phyloP scores from a whole-genome alignment of 345 rosid genomes.

The Erodium maritimum region DNA sequence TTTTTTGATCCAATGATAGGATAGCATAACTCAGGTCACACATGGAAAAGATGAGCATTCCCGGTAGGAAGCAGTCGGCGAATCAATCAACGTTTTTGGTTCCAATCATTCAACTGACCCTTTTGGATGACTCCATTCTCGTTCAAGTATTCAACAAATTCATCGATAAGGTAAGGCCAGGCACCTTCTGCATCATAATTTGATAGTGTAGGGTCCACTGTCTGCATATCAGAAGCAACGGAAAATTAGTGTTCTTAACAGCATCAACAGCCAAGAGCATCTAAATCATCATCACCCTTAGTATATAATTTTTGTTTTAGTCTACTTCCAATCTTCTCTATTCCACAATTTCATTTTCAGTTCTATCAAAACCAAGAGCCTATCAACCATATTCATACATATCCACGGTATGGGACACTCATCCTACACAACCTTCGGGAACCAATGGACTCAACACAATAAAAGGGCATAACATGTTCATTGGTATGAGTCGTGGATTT shows the following conservation, averaged over 20 bases:
- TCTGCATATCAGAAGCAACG: slow-evolving; percentile 25
- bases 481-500: too few species aligned
- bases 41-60: too few species aligned
- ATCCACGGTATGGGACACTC: too few species aligned
- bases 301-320: too few species aligned
- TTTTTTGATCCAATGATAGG: not conserved
- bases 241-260: not conserved
- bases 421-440: too few species aligned
- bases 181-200: slow-evolving; percentile 93
- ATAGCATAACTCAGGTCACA: too few species aligned
- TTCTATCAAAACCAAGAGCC: too few species aligned
- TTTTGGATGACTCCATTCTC: slow-evolving; percentile 46
- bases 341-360: too few species aligned
- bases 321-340: too few species aligned
- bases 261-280: not conserved
- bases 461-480: too few species aligned
- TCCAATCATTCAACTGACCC: slow-evolving; percentile 14
- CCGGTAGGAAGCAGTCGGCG: not conserved
- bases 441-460: too few species aligned
- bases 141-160: slow-evolving; percentile 79
- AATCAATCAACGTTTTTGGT: slow-evolving; percentile 13
- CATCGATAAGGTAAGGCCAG: slow-evolving; percentile 96
- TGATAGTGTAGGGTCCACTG: slow-evolving; percentile 46
- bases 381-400: too few species aligned
- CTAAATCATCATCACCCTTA: not conserved